phyloP scores from a whole-genome alignment of 495 filamentous ascomycete species.

The Aspergillus haitiensis region DNA sequence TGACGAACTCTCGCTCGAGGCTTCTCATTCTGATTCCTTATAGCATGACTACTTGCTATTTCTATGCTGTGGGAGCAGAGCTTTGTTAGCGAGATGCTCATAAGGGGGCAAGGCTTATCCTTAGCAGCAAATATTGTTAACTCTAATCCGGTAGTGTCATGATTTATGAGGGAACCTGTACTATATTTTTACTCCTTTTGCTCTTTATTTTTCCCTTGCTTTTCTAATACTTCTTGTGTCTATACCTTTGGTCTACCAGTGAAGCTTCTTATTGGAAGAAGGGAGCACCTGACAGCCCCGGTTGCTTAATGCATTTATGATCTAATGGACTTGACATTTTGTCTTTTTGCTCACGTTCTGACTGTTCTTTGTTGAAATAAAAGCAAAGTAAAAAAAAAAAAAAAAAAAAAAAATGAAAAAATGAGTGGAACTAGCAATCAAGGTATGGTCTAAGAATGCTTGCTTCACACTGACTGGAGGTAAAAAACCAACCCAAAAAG shows the following conservation, averaged over 20 bases:
- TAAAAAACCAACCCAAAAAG: no score
- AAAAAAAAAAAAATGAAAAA: slow-evolving; percentile 4
- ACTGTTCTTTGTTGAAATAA: neutral
- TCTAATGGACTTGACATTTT: no score
- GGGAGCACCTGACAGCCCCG: no score
- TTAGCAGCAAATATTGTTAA: slow-evolving; percentile 22
- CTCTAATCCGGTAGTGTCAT: slow-evolving; percentile 28
- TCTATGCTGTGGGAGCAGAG: neutral
- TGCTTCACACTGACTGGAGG: no score
- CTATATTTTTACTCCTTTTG: slow-evolving; percentile 15
- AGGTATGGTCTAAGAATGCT: no score
- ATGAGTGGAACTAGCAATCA: neutral
- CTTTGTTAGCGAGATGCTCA: slow-evolving; percentile 14
- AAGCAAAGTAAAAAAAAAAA: neutral
- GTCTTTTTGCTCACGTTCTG: no score
- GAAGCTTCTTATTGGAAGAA: neutral
- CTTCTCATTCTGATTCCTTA: neutral
- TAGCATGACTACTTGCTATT: neutral
- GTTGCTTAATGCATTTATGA: no score
- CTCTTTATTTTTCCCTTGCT: slow-evolving; percentile 9
- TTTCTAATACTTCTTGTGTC: slow-evolving; percentile 1
- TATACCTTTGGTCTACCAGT: neutral
- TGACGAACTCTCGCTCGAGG: neutral
- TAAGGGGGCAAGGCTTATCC: slow-evolving; percentile 9
- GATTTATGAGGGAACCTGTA: slow-evolving; percentile 26